Conservation (phyloP, 192 early-diverging fungal species). For the Backusella luteola region DNA sequence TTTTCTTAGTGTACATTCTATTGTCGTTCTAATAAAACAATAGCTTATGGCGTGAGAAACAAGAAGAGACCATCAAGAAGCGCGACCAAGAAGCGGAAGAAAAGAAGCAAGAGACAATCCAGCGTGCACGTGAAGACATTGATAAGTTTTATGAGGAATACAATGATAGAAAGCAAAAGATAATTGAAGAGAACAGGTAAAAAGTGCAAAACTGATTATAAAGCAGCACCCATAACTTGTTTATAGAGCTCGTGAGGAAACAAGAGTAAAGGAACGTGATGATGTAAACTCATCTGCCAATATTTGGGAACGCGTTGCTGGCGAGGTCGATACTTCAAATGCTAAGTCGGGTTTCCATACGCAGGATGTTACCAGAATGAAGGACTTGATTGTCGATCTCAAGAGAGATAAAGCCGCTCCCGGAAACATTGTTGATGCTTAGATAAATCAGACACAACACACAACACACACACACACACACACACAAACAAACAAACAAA, state of each 20-base stretch:
- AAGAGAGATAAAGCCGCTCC: conserved; percentile 67
- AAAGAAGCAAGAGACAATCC: conserved; percentile 57
- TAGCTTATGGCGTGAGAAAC: conserved; percentile 64
- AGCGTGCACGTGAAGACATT: conserved; percentile 61
- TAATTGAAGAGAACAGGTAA: conserved; percentile 65
- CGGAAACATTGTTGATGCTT: conserved; percentile 48
- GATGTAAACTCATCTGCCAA: conserved; percentile 52
- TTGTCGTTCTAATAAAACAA: background rate
- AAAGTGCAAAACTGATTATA: background rate
- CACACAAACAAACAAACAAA: background rate
- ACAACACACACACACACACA: background rate
- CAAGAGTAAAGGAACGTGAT: conserved; percentile 21
- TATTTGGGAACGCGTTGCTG: conserved; percentile 72
- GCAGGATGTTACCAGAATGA: conserved; percentile 68
- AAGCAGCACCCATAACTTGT: background rate
- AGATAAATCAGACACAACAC: background rate
- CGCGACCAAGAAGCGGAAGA: conserved; percentile 56
- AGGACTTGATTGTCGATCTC: conserved; percentile 68
- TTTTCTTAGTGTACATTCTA: background rate
- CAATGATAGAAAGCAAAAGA: conserved; percentile 67
- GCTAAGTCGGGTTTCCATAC: conserved; percentile 41
- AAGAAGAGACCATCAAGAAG: conserved; percentile 50
- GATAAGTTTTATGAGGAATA: conserved; percentile 83
- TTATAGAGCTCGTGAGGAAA: conserved; percentile 24
- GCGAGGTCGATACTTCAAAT: conserved; percentile 60